Conservation (phyloP, 2,329 filamentous ascomycete species). For the Claviceps sp. region DNA sequence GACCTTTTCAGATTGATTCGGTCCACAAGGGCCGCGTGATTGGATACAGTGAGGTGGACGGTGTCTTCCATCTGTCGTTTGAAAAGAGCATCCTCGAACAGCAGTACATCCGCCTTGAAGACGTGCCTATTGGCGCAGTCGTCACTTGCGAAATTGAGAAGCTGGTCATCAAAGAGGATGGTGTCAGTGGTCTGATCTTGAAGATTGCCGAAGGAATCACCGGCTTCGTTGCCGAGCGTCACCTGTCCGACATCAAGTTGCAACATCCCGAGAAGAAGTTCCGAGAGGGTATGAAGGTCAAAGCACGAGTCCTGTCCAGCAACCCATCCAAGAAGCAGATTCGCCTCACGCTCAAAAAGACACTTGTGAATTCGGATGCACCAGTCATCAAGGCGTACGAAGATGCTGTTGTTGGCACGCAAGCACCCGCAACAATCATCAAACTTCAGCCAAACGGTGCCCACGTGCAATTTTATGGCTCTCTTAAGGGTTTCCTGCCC, state of each 20-base stretch:
- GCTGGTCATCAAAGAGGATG: constrained; percentile 63
- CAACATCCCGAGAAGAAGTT: constrained; percentile 97
- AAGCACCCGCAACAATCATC: constrained; percentile 76
- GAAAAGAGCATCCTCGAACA: constrained; percentile 74
- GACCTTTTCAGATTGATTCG: constrained; percentile 65
- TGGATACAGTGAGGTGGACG: constrained; percentile 78
- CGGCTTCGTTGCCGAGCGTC: constrained; percentile 77
- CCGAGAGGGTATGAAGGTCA: constrained; percentile 71
- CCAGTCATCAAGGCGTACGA: constrained; percentile 66
- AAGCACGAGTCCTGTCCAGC: constrained; percentile 71
- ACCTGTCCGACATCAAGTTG: constrained; percentile 75
- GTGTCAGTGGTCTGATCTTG: constrained; percentile 69
- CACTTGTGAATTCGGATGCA: constrained; percentile 77
- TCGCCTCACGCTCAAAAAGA: constrained; percentile 86
- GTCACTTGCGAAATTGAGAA: constrained; percentile 78
- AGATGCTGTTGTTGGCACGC: constrained; percentile 59
- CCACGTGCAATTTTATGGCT: constrained; percentile 82
- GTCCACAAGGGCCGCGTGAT: constrained; percentile 71
- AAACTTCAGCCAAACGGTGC: constrained; percentile 69
- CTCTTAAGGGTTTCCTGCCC: constrained; percentile 73
- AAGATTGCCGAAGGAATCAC: constrained; percentile 76
- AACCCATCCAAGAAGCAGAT: constrained; percentile 65
- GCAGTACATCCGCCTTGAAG: constrained; percentile 80
- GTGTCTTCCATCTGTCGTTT: constrained; percentile 72
- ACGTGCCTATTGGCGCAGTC: constrained; percentile 68